Percentiles rank a stretch among this genome's conserved stretches.
Evolutionary conservation across 1,284 basidiomycete genomes (phyloP).

Genomic region (Chiua sp.): DNA sequence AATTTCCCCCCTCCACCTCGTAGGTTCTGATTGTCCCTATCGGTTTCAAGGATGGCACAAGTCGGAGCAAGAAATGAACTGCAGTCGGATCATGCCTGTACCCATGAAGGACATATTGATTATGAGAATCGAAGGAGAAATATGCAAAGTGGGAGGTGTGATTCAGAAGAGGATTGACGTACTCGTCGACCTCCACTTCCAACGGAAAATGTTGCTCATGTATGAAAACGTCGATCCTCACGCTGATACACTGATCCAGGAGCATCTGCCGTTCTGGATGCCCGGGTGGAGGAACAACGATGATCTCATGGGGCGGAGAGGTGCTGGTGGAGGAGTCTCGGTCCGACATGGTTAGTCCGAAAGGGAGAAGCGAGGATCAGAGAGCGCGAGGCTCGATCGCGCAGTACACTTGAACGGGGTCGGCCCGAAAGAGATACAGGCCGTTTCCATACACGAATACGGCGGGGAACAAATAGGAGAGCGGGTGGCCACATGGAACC

Average conservation of each 20-base stretch:
- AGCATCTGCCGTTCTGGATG: conserved; percentile 41
- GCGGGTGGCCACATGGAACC: conserved; percentile 21
- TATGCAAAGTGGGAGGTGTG: conserved; percentile 2
- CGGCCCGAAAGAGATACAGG: background rate
- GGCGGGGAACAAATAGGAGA: background rate
- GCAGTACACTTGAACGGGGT: conserved; percentile 23
- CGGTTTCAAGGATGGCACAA: conserved; percentile 60
- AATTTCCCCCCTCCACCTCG: conserved; percentile 35
- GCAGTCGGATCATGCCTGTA: conserved; percentile 62
- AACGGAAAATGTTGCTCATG: conserved; percentile 59
- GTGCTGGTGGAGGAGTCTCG: conserved; percentile 10
- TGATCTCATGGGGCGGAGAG: conserved; percentile 57
- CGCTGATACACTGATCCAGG: conserved; percentile 61
- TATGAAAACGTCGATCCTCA: conserved; percentile 71
- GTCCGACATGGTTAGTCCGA: conserved; percentile 22
- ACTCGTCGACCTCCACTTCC: conserved; percentile 76
- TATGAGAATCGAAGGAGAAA: conserved; percentile 4
- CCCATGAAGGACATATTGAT: conserved; percentile 12
- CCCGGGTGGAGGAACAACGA: conserved; percentile 48
- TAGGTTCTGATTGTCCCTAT: conserved; percentile 64
- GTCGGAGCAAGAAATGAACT: conserved; percentile 72
- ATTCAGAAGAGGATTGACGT: conserved; percentile 34
- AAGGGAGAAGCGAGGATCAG: conserved; percentile 7
- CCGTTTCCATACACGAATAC: conserved; percentile 1
- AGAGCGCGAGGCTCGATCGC: conserved; percentile 12